Evolutionary conservation across 2,329 filamentous ascomycete genomes (phyloP).

Genomic region (Metarhizium anisopliae): DNA sequence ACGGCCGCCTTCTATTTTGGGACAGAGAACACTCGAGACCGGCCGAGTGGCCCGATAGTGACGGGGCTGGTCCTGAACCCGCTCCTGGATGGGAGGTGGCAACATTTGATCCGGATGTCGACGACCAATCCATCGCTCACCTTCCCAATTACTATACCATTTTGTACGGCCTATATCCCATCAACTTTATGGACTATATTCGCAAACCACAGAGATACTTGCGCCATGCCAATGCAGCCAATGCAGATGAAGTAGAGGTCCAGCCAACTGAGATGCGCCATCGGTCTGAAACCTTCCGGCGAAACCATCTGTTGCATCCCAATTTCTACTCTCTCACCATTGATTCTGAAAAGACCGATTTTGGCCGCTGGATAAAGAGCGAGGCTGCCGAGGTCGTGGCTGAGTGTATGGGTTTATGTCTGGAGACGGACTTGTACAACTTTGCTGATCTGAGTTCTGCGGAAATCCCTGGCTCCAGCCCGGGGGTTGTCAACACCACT

Average conservation of each 20-base stretch:
- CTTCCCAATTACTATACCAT: conserved; percentile 71
- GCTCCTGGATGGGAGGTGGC: conserved; percentile 52
- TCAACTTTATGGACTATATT: conserved; percentile 82
- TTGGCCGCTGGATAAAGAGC: conserved; percentile 69
- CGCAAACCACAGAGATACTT: conserved; percentile 73
- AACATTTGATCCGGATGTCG: conserved; percentile 49
- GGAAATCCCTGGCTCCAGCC: conserved; percentile 2
- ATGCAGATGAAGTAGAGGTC: conserved; percentile 66
- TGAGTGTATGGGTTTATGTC: conserved; percentile 65
- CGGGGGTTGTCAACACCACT: conserved; percentile 13
- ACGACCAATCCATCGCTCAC: conserved; percentile 55
- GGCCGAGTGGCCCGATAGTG: conserved; percentile 21
- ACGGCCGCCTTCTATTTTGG: conserved; percentile 74
- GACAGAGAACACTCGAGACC: conserved; percentile 42
- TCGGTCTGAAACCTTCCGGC: conserved; percentile 65
- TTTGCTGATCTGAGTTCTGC: conserved; percentile 13
- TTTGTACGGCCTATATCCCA: conserved; percentile 72
- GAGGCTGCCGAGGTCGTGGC: conserved; percentile 73
- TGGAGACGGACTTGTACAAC: conserved; percentile 17
- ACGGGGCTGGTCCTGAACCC: conserved; percentile 26
- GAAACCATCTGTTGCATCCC: conserved; percentile 68
- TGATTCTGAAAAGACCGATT: conserved; percentile 70
- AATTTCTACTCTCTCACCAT: conserved; percentile 75
- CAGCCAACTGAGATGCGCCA: conserved; percentile 70
- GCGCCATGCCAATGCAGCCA: conserved; percentile 60